Evolutionary conservation across 176 grass and related monocot genomes (phyloP), one percentile per base, ranked within the genome.

Genomic region (Hyparrhenia diplandra): DNA sequence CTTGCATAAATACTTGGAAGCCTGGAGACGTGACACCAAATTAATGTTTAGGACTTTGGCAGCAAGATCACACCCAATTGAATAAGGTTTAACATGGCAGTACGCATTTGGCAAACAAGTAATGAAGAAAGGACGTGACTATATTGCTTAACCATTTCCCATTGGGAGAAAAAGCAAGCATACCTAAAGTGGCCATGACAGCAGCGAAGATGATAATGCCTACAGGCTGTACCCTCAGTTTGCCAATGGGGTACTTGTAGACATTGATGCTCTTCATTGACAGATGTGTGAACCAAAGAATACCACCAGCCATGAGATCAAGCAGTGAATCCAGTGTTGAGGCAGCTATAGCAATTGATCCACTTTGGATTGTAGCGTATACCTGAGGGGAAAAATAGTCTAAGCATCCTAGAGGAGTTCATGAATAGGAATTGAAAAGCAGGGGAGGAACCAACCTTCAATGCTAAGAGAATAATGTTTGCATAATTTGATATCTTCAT

Each of bases 281-380:
- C 42, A 98, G 80, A 84, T 98, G 95, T 36, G 95, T 98, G 81
- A 98, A 98, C 95, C 94, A 98, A 67, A 98, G 92, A 14, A 98
- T 98, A 55, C 90, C 95, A 61, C 95, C 95, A 59, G 95, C 95
- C 95, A 98, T 92, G 54, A 94, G 90, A 85, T 94, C 95, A 77
- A 98, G 78, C 32, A 98, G 74, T 29, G 92, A 98, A 89, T 98
- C 95, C 62, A 98, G 88, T 74, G 95, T 98, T 10, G 95, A 98
- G 43, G 95, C 95, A 74, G 92, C 92, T 80, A 98, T 98, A 68
- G 95, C 95, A 64, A 98, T 98, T 58, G 95, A 94, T 43, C 95
- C 95, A 90, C 92, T 97, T 92, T 78, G 87, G 74, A 94, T 75
- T 31, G 95, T 94, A 63, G 95, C 95, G 39, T 98, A 98, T 65